A percentile compares a stretch with the other conserved stretches of the same genome.
Evolutionary conservation across 345 rosid species (phyloP).

Genomic region (Salix purpurea): DNA sequence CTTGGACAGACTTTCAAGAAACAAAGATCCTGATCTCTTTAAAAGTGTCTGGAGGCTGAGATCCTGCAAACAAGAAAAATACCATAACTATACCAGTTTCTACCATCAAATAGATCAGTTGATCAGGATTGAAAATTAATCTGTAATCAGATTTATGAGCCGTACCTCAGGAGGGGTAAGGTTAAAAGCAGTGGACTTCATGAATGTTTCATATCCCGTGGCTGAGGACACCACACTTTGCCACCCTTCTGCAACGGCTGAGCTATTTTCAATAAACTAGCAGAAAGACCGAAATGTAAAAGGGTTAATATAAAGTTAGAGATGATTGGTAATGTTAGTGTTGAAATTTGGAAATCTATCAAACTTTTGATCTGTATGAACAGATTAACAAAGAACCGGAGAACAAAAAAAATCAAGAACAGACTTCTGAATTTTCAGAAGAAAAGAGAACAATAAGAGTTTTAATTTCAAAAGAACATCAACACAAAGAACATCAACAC

Average conservation of each 20-base stretch:
- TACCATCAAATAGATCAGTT: neutral
- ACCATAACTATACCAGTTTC: neutral
- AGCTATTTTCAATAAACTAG: neutral
- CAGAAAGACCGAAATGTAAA: neutral
- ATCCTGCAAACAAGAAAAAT: neutral
- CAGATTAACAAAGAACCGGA: too few species aligned
- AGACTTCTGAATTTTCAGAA: too few species aligned
- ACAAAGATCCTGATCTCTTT: neutral
- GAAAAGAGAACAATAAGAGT: too few species aligned
- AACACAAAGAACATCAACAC: too few species aligned
- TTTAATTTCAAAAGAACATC: too few species aligned
- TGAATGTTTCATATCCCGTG: neutral
- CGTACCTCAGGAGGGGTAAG: neutral
- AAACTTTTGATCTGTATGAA: too few species aligned
- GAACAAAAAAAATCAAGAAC: too few species aligned
- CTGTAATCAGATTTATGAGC: neutral
- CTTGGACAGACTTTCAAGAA: neutral
- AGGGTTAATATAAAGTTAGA: neutral
- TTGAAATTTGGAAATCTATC: too few species aligned
- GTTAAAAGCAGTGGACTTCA: constrained; percentile 9
- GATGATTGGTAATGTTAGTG: neutral
- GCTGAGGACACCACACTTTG: constrained; percentile 14
- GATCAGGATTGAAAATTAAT: neutral
- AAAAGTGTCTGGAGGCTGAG: neutral
- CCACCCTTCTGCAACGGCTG: neutral